phyloP scores from a whole-genome alignment of 495 filamentous ascomycete species.

The Xylaria acuta region DNA sequence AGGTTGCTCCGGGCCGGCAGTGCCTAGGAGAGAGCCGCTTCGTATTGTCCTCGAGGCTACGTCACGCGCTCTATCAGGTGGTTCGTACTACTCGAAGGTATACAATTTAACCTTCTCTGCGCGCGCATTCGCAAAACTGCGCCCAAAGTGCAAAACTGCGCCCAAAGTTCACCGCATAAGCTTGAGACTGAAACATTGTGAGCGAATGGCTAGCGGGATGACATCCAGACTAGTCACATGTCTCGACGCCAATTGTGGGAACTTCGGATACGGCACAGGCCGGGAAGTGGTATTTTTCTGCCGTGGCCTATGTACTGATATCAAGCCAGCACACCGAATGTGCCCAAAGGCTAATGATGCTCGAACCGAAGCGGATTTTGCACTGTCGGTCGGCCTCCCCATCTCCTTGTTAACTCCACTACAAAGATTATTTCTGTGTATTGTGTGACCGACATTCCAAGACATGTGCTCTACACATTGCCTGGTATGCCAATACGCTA shows the following conservation, averaged over 20 bases:
- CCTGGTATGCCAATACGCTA: background rate
- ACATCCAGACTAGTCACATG: conserved; percentile 7
- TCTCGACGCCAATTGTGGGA: conserved; percentile 13
- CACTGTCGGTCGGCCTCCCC: conserved; percentile 1
- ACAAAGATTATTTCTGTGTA: background rate
- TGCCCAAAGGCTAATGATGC: background rate
- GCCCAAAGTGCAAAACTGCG: conserved; percentile 11
- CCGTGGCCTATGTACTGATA: conserved; percentile 13
- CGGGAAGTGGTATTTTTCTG: background rate
- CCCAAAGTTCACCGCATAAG: conserved; percentile 11
- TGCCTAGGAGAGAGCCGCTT: conserved; percentile 4
- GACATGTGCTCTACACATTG: background rate
- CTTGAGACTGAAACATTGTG: conserved; percentile 7
- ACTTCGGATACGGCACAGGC: conserved; percentile 17
- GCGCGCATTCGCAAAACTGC: background rate
- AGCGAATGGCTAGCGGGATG: conserved; percentile 4
- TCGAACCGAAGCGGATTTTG: background rate
- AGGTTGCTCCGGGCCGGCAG: conserved; percentile 8
- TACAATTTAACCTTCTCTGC: background rate
- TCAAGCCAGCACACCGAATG: conserved; percentile 13
- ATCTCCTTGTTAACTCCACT: background rate
- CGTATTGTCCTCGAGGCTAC: conserved; percentile 12
- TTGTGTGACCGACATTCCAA: background rate
- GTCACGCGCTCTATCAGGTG: conserved; percentile 16
- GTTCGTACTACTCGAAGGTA: conserved; percentile 6